Base-by-base conservation (phyloP, 75 land plant species). In the Adiantum capillusveneris region DNA sequence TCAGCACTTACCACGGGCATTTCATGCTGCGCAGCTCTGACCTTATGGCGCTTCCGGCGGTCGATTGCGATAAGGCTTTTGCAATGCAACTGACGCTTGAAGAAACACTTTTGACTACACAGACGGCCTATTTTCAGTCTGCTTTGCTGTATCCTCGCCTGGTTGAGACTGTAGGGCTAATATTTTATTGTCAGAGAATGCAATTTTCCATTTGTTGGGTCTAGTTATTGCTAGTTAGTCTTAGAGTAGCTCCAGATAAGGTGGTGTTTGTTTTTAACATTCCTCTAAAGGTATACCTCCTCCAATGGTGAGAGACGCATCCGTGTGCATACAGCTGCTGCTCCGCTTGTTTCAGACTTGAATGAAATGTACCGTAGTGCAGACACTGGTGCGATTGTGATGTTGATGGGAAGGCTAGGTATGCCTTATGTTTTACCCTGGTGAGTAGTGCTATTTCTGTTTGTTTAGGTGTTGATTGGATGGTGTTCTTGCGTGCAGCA, bases 61-160 rank as follows among this genome's bases (percentile, higher is more conserved):
- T 95, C 30, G 99, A 95, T 75, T 86, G 92, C 77, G 99, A 95
- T 61, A 95, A 95, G 62, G 92, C 97, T 25, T 95, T 81, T 76
- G 90, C 84, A 52, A 75, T 90, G 88, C 99, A 95, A 67, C 56
- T 95, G 52, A 55, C 77, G 50, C 66, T 90, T 46, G 99, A 95
- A 65, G 99, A 95, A 27, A 82, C 97, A 16, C 65, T 95, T 43
- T 45, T 95, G 63, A 81, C 91, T 17, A 79, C 92, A 39, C 85
- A 77, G 63, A 74, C 74, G 11, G 84, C 85, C 7, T 86, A 90
- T 67, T 95, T 95, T 66, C 99, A 95, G 90, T 88, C 84, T 74
- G 99, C 96, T 56, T 65, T 95, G 45, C 62, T 95, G 99, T 95
- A 94, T 88, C 93, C 97, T 80, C 65, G 7, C 1, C 1, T 25